A percentile compares a stretch with the other conserved stretches of the same genome.
Evolutionary conservation across 192 early-diverging fungal genomes (phyloP).

Genomic region (Gaertneriomyces semiglobifer): DNA sequence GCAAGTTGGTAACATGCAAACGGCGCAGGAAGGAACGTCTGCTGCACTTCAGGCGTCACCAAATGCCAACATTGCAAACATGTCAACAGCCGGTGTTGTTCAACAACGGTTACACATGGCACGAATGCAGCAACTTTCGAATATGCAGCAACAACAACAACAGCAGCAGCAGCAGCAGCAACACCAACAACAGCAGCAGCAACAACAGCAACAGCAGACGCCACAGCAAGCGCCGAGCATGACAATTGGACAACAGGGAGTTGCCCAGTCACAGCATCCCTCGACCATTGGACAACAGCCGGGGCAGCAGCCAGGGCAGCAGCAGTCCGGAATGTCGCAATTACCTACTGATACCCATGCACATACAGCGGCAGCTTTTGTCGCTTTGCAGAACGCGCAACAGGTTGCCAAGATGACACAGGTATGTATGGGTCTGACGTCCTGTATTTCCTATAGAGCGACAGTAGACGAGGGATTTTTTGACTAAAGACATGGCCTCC

Average conservation of each 20-base stretch:
- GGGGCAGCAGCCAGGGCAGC: conserved; percentile 9
- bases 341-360: conserved; percentile 25
- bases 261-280: neutral
- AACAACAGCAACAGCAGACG: conserved; percentile 4
- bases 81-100: neutral
- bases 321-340: conserved; percentile 8
- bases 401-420: conserved; percentile 32
- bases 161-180: conserved; percentile 1
- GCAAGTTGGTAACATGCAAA: neutral
- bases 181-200: neutral
- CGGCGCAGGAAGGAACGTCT: too few species aligned
- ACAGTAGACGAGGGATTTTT: neutral
- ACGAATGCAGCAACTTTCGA: neutral
- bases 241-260: neutral
- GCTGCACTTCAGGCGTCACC: too few species aligned
- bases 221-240: neutral
- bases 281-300: conserved; percentile 6
- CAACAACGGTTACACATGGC: conserved; percentile 24
- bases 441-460: neutral
- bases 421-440: conserved; percentile 8
- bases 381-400: conserved; percentile 33
- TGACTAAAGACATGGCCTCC: neutral
- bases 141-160: conserved; percentile 1
- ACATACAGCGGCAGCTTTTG: conserved; percentile 33
- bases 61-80: too few species aligned